These are phyloP conservation scores for Mycena capillaripes DNA, from an alignment of 768 basidiomycete genomes.

Conservation along the genomic window DNA sequence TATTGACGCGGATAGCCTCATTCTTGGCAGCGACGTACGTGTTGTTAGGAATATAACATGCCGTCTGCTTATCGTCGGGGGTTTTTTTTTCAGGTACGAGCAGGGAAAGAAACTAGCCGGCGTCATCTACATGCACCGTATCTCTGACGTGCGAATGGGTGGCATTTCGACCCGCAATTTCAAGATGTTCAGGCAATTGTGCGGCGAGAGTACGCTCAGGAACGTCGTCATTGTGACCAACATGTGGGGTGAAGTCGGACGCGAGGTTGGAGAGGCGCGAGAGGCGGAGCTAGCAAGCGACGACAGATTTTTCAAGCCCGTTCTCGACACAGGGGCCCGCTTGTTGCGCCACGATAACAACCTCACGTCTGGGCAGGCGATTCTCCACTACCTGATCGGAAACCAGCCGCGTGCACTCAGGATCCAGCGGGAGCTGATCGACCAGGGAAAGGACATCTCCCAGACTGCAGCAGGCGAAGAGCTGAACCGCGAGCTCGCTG, in stretches of 20 bases:
- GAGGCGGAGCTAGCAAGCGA: slow-evolving; percentile 51
- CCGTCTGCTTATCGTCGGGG: no score
- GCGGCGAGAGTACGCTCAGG: slow-evolving; percentile 63
- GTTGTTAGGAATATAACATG: slow-evolving; percentile 30
- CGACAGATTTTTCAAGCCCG: slow-evolving; percentile 60
- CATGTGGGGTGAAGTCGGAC: slow-evolving; percentile 63
- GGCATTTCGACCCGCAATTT: slow-evolving; percentile 67
- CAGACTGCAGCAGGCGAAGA: slow-evolving; percentile 69
- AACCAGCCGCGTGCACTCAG: slow-evolving; percentile 58
- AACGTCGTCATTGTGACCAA: slow-evolving; percentile 69
- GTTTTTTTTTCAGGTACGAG: no score
- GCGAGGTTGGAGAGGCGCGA: slow-evolving; percentile 51
- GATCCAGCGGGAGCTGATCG: slow-evolving; percentile 71
- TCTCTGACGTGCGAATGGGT: no score
- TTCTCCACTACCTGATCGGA: slow-evolving; percentile 59
- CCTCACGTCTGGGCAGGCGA: slow-evolving; percentile 55
- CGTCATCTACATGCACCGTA: no score
- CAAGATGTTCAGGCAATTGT: slow-evolving; percentile 64
- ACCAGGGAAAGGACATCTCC: slow-evolving; percentile 60
- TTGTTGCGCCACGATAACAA: slow-evolving; percentile 54
- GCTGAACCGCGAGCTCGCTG: slow-evolving; percentile 62
- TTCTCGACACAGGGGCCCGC: slow-evolving; percentile 56
- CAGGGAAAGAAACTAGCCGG: no score
- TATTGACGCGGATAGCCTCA: slow-evolving; percentile 64
- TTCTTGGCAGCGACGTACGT: slow-evolving; percentile 52